phyloP scores from a whole-genome alignment of 2,329 filamentous ascomycete genomes.

The Pyrenophora tritici-repentis region DNA sequence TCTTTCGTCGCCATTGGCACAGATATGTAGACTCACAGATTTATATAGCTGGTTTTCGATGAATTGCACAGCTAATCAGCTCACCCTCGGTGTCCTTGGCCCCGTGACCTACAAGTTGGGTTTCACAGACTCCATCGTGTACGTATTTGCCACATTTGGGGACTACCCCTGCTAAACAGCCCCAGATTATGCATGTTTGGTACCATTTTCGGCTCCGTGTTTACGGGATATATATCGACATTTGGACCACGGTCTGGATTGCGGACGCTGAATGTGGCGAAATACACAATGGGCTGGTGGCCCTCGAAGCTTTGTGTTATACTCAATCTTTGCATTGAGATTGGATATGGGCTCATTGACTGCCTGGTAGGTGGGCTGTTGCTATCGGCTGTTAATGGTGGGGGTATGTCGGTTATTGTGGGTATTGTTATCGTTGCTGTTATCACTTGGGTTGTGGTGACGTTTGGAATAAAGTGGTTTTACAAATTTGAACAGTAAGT shows the following conservation, averaged over 20 bases:
- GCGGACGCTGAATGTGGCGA: conserved; percentile 44
- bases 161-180: neutral
- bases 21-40: neutral
- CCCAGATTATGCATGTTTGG: conserved; percentile 24
- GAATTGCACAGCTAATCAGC: conserved; percentile 65
- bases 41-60: conserved; percentile 59
- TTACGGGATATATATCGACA: conserved; percentile 30
- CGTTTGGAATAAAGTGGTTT: conserved; percentile 34
- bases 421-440: conserved; percentile 63
- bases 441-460: conserved; percentile 30
- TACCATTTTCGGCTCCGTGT: conserved; percentile 28
- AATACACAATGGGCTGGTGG: conserved; percentile 68
- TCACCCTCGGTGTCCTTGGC: conserved; percentile 30
- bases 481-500: conserved; percentile 29
- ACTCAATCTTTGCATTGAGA: conserved; percentile 60
- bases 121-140: conserved; percentile 24
- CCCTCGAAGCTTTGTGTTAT: conserved; percentile 62
- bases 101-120: conserved; percentile 29
- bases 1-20: neutral
- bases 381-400: conserved; percentile 62
- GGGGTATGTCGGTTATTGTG: conserved; percentile 61
- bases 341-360: conserved; percentile 63
- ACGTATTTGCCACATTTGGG: neutral
- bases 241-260: conserved; percentile 27
- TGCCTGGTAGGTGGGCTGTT: conserved; percentile 66